phyloP scores from a whole-genome alignment of 768 basidiomycete species.

The Suillus hirtellus region DNA sequence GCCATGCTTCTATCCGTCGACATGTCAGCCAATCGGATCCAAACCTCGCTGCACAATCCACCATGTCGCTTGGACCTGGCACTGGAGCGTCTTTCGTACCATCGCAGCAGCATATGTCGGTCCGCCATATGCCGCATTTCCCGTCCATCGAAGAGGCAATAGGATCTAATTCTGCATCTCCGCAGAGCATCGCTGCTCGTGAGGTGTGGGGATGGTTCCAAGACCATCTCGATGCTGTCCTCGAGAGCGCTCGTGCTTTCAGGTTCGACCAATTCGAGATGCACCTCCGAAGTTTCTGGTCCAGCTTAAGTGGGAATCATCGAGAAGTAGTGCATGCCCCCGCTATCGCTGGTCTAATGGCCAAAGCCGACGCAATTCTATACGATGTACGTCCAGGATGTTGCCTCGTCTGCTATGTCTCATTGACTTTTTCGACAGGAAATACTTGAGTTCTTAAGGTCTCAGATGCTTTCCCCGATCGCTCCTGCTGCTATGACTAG shows the following conservation, averaged over 20 bases:
- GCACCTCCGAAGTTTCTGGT: conserved; percentile 85
- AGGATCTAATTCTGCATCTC: conserved; percentile 68
- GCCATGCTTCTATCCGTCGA: conserved; percentile 76
- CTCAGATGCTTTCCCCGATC: conserved; percentile 81
- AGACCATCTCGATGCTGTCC: conserved; percentile 81
- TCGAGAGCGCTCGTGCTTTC: conserved; percentile 75
- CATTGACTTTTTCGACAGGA: conserved; percentile 50
- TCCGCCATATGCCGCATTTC: conserved; percentile 78
- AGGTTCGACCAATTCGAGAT: conserved; percentile 91
- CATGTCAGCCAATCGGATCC: conserved; percentile 59
- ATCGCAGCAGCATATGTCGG: conserved; percentile 56
- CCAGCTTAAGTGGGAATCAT: conserved; percentile 67
- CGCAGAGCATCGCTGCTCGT: conserved; percentile 76
- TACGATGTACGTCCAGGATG: conserved; percentile 73
- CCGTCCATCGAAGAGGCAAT: conserved; percentile 87
- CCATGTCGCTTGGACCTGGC: conserved; percentile 53
- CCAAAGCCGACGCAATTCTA: conserved; percentile 85
- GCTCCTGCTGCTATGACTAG: conserved; percentile 64
- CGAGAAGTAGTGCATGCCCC: conserved; percentile 90
- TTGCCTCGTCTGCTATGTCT: conserved; percentile 11
- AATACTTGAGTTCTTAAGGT: conserved; percentile 82
- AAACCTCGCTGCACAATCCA: conserved; percentile 53
- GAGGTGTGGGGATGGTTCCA: conserved; percentile 94
- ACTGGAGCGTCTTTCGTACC: conserved; percentile 46
- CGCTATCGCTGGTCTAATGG: conserved; percentile 85